These are phyloP conservation scores for Pterocarpus macrocarpus DNA, from an alignment of 306 rosid species.

Conservation along the genomic window DNA sequence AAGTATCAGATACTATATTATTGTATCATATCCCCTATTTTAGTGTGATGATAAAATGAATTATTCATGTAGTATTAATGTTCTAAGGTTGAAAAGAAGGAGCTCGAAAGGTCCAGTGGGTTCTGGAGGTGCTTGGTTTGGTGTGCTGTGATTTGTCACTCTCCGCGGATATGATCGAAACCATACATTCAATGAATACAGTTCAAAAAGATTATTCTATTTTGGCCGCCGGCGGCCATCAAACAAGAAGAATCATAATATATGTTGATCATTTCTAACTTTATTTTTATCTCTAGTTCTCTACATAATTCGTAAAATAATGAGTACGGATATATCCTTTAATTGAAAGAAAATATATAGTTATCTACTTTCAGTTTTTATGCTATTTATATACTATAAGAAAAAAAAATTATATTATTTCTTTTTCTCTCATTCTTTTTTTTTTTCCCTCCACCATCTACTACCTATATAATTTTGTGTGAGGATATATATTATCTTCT, in stretches of 20 bases:
- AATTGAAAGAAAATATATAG: no score
- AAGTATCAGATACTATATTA: conserved; percentile 24
- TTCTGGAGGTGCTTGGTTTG: conserved; percentile 15
- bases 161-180: neutral
- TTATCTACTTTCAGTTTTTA: no score
- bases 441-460: no score
- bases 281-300: no score
- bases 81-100: conserved; percentile 45
- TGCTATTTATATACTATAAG: no score
- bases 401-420: no score
- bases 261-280: neutral
- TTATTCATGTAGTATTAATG: neutral
- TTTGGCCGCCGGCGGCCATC: conserved; percentile 45
- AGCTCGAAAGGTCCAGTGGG: conserved; percentile 34
- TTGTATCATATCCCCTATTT: neutral
- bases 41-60: conserved; percentile 4
- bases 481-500: no score
- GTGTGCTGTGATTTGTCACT: conserved; percentile 38
- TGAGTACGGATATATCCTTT: no score
- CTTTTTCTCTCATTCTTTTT: no score
- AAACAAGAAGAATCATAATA: conserved; percentile 21
- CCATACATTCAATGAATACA: conserved; percentile 22
- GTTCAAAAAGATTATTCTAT: conserved; percentile 39
- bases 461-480: no score
- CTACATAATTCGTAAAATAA: no score